Conservation (phyloP, 2,329 filamentous ascomycete genomes). For the Pseudohalonectria lignicola region DNA sequence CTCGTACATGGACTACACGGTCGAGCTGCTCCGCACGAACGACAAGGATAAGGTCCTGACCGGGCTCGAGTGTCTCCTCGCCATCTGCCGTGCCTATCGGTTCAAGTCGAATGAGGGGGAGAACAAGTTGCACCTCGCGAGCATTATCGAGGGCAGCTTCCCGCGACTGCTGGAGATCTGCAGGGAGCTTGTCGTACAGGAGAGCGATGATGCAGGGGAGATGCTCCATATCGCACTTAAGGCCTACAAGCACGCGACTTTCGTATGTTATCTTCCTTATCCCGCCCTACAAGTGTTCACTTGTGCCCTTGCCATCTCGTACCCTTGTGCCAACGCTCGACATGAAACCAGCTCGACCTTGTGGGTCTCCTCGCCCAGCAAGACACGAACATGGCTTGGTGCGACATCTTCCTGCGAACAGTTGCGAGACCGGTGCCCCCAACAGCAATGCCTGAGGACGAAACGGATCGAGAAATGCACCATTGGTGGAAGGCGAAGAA, state of each 20-base stretch:
- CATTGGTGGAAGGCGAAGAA: slow-evolving; percentile 99
- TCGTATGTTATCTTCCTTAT: slow-evolving; percentile 49
- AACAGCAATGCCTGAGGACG: slow-evolving; percentile 65
- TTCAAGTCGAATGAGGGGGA: slow-evolving; percentile 78
- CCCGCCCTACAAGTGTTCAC: too few relatives aligned
- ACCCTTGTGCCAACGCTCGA: neutral
- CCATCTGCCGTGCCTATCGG: slow-evolving; percentile 89
- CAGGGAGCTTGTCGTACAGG: slow-evolving; percentile 79
- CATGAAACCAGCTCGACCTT: slow-evolving; percentile 61
- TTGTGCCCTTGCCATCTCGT: neutral
- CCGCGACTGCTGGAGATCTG: slow-evolving; percentile 79
- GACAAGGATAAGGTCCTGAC: slow-evolving; percentile 82
- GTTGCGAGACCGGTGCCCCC: slow-evolving; percentile 77
- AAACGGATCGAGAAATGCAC: slow-evolving; percentile 80
- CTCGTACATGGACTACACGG: slow-evolving; percentile 82
- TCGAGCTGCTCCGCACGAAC: slow-evolving; percentile 79
- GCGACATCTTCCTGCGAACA: slow-evolving; percentile 83
- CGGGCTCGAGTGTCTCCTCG: slow-evolving; percentile 84
- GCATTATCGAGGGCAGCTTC: slow-evolving; percentile 86
- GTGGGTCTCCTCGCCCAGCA: slow-evolving; percentile 67
- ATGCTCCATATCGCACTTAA: slow-evolving; percentile 95
- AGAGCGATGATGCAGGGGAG: slow-evolving; percentile 87
- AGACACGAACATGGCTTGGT: slow-evolving; percentile 85
- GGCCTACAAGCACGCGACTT: slow-evolving; percentile 96
- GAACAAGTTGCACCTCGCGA: slow-evolving; percentile 75